These are phyloP conservation scores for Triadica sebifera DNA, from an alignment of 345 rosid genomes.

Conservation along the genomic window DNA sequence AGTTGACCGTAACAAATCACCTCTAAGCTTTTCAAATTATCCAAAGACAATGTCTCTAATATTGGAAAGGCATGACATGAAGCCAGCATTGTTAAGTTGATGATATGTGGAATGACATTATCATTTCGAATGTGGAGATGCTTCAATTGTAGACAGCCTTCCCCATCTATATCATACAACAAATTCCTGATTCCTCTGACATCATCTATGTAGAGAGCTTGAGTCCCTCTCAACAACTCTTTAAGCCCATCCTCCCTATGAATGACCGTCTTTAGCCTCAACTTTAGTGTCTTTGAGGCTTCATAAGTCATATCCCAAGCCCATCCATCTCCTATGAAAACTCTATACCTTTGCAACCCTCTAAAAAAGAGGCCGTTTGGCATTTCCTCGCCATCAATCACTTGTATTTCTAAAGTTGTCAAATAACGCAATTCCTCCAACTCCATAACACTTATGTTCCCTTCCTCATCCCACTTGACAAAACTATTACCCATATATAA, in stretches of 20 bases:
- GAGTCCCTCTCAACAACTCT: background rate
- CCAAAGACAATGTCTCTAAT: too few relatives aligned
- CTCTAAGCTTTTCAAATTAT: too few relatives aligned
- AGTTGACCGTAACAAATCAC: too few relatives aligned
- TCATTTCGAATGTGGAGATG: background rate
- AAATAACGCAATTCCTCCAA: slow-evolving; percentile 2
- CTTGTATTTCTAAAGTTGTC: slow-evolving; percentile 12
- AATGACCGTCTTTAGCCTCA: background rate
- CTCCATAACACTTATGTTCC: too few relatives aligned
- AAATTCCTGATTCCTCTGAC: background rate
- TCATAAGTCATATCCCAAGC: background rate
- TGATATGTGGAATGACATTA: background rate
- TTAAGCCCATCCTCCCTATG: background rate
- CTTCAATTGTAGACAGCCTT: background rate
- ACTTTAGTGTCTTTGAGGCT: slow-evolving; percentile 15
- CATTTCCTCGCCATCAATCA: background rate
- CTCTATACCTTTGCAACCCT: slow-evolving; percentile 15
- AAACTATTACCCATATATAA: too few relatives aligned
- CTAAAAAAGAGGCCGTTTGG: background rate
- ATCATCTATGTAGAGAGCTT: background rate
- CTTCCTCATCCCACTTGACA: too few relatives aligned
- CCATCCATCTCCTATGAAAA: slow-evolving; percentile 19
- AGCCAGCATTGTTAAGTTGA: background rate
- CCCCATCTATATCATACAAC: background rate
- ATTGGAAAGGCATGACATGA: background rate